Base-by-base conservation (phyloP, 2,329 filamentous ascomycete species). In the Fusarium beomiforme region DNA sequence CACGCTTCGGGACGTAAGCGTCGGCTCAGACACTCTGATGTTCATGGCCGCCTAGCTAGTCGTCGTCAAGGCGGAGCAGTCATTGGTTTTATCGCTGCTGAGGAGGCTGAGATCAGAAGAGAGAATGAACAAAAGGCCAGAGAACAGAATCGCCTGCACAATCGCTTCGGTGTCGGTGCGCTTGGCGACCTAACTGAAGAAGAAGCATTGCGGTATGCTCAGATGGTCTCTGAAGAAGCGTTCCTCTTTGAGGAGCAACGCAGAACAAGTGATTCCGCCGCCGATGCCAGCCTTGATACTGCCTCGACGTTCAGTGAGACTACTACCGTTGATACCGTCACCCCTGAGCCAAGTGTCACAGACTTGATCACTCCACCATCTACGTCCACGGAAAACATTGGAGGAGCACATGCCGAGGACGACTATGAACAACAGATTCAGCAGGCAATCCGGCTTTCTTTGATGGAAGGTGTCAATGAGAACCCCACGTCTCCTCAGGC, bases 21-120 rank as follows among this genome's bases (percentile, higher is more conserved):
- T n/a, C 91, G 90, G 12, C 83, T 91, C 17, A 91, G 93, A 39
- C 91, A 93, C 63, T 88, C 90, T 2, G 90, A 89, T 64, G 78
- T 85, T 9, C 86, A 89, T 60, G 85, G 85, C n/a, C 85, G 85
- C 24, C 73, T 83, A 10, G 81, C 81, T 19, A 84, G 83, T 56
- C 85, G 87, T 46, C 84, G 87, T 8, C 81, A 91, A 23, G 88
- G 93, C 44, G 91, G 89, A 21, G 90, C 92, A 26, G 85, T 97
- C 37, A 89, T 91, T 64, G 91, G 92, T 70, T 95, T 95, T 77
- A 98, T 98, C 69, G 91, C 91, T 42, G 92, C 93, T n/a, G 95
- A 98, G 79, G 89, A 92, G 71, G 87, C 90, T 44, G 94, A 97
- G 78, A 86, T 98, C 59, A 91, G 92, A 59, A 87, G 87, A 12